phyloP scores from a whole-genome alignment of 441 rosid genomes.

The Rhodomyrtus psidioides region DNA sequence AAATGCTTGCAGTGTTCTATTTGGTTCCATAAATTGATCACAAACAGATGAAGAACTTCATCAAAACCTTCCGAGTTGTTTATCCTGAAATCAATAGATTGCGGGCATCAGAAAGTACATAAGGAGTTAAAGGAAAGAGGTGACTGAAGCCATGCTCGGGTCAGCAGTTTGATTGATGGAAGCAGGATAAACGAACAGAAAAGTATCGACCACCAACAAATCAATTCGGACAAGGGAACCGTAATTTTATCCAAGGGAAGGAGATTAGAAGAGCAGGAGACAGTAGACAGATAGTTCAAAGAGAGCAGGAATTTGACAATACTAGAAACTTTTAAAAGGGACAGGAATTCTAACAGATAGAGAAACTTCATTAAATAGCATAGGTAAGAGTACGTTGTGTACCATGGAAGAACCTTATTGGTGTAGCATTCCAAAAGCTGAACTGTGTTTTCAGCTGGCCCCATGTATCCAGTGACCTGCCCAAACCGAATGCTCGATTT shows the following conservation, averaged over 20 bases:
- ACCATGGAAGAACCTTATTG: slow-evolving; percentile 72
- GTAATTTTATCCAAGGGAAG: neutral
- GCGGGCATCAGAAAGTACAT: neutral
- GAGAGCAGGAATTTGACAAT: neutral
- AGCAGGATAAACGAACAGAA: neutral
- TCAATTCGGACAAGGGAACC: neutral
- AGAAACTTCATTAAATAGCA: neutral
- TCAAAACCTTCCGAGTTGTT: slow-evolving; percentile 53
- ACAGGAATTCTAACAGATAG: neutral
- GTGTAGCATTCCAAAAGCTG: slow-evolving; percentile 76
- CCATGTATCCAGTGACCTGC: slow-evolving; percentile 52
- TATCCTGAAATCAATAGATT: slow-evolving; percentile 37
- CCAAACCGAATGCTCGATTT: slow-evolving; percentile 11
- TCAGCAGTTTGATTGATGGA: neutral
- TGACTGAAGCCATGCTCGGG: neutral
- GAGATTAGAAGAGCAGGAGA: neutral
- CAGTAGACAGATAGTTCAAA: neutral
- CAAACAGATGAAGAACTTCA: slow-evolving; percentile 42
- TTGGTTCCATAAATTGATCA: slow-evolving; percentile 55
- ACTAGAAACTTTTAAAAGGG: neutral
- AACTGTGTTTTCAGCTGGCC: slow-evolving; percentile 33
- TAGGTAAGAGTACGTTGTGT: slow-evolving; percentile 1
- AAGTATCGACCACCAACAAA: neutral
- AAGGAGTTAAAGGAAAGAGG: neutral
- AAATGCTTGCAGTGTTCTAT: slow-evolving; percentile 37